phyloP scores from a whole-genome alignment of 2,329 filamentous ascomycete genomes.

The Dendrostoma leiphaemia region DNA sequence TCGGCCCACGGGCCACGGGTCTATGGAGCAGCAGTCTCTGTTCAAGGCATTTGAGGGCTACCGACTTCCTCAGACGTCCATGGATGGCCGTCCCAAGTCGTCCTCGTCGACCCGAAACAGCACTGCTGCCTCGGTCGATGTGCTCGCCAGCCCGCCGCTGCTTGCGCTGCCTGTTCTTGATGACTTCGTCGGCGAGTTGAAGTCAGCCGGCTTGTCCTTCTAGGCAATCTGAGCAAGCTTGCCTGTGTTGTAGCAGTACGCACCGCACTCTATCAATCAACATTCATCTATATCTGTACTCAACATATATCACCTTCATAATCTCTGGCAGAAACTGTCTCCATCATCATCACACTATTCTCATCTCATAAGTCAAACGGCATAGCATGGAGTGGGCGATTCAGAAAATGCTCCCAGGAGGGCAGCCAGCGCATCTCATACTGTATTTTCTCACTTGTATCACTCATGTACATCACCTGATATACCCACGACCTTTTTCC shows the following conservation, averaged over 20 bases:
- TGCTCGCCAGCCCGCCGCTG: constrained; percentile 21
- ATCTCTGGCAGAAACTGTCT: background rate
- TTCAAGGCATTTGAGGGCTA: constrained; percentile 38
- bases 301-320: background rate
- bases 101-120: constrained; percentile 1
- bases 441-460: background rate
- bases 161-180: constrained; percentile 37
- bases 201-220: constrained; percentile 6
- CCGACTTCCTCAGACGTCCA: constrained; percentile 41
- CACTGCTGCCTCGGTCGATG: constrained; percentile 12
- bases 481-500: too few species aligned
- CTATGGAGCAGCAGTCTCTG: constrained; percentile 24
- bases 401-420: too few species aligned
- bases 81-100: constrained; percentile 25
- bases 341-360: background rate
- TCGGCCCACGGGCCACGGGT: constrained; percentile 17
- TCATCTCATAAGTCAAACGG: background rate
- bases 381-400: background rate
- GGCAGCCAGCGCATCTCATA: too few species aligned
- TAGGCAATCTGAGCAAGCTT: background rate
- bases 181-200: constrained; percentile 33
- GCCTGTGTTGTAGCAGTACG: too few species aligned
- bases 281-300: background rate
- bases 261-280: background rate
- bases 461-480: too few species aligned